Evolutionary conservation across 1,284 basidiomycete species (phyloP), one percentile per base, ranked within the genome.

Genomic region (Leccinum fallax): DNA sequence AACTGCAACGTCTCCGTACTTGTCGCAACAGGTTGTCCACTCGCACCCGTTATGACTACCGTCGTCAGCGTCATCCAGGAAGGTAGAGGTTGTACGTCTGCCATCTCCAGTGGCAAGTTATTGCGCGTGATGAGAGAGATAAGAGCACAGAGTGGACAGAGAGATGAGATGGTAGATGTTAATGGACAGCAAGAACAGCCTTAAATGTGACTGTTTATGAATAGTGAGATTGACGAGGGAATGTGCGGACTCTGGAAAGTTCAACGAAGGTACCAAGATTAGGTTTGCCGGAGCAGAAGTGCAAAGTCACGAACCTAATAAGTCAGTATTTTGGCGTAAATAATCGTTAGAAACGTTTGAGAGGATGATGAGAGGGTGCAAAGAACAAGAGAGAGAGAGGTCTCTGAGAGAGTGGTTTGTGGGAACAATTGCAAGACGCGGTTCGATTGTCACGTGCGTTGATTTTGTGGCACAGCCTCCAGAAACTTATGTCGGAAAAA

Each of bases 31-130:
- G 83, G 79, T 30, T 72, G 73, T 55, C 87, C 87, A 58, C 77
- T 77, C 3, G 78, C 74, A 69, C 84, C 77, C 8, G 84, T 85
- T 57, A 84, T 69, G 48, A 83, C 72, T 15, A 82, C 77, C 26
- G 80, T 77, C 30, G 82, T 78, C 24, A 83, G 78, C 2, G 86
- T 84, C 65, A 89, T 76, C 88, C 89, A 90, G 36, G 87, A 78
- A 52, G 88, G 89, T 55, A 84, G 79, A 63, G 79, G 74, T 71
- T 90, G 89, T 8, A 85, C 81, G 26, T 81, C 85, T 68, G 81
- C 81, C 71, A 73, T 73, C 56, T 54, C 30, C 19, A 58, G 56
- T 59, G 60, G 67, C 61, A 62, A 63, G 55, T 43, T 51, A 38
- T 60, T 51, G 26, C 11, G 53, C n/a, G 28, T 30, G 49, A 36